Base-by-base conservation (phyloP, 1,284 basidiomycete genomes). In the Cutaneotrichosporon sp. region DNA sequence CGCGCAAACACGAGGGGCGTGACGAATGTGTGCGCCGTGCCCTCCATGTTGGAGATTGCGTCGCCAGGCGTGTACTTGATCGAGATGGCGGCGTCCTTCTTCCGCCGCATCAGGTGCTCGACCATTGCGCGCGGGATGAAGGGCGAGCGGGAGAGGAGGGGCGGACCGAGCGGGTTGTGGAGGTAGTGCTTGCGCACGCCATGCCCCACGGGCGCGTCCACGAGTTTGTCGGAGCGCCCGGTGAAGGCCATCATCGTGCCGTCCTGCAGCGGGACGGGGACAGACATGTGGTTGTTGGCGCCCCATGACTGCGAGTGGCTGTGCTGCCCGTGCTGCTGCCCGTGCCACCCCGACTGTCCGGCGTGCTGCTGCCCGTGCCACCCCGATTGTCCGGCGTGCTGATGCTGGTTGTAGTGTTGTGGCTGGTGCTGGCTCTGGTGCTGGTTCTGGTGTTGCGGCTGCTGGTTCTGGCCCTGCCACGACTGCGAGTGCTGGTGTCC, bases 11-110 rank as follows among this genome's bases (percentile, higher is more conserved):
- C 61, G 38, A 73, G 31, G 0, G 70, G 67, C 1, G 66, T 71
- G 6, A 69, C 60, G 51, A 69, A 71, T 0, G 66, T 67, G 36
- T 73, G 72, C 42, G 69, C 27, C 6, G 63, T 67, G 27, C 63
- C 72, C 33, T 73, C 70, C 63, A 62, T 68, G 59, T 72, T 68
- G 8, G 70, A 68, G 38, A 70, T 63, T 4, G 46, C 47, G 22
- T 66, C 64, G 0, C 62, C 61, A 0, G 54, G 38, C 14, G 60
- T 38, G 52, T 64, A 72, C 64, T 73, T 73, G 55, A 62, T 58
- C 4, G 58, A 59, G 20, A 72, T 49, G 2, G 72, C 72, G 10
- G 51, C 36, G 58, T 67, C 52, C 42, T 69, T 66, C 66, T 73
- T 73, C 55, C 62, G 58, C n/a, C 63, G 62, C 67, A 73, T 67